phyloP scores from a whole-genome alignment of 1,284 basidiomycete genomes.

The Apiotrichum mycotoxinovorans region DNA sequence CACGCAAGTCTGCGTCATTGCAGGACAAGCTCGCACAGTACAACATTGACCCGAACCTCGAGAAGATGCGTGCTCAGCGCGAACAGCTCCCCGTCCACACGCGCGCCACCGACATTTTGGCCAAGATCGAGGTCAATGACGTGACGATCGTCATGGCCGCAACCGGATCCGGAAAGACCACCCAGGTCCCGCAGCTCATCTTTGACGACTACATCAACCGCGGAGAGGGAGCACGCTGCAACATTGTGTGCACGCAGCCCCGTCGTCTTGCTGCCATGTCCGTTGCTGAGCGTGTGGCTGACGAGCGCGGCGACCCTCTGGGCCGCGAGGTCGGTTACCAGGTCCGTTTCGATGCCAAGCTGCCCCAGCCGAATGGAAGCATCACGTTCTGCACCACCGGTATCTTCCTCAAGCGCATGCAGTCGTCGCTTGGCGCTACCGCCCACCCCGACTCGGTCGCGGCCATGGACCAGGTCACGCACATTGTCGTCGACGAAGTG shows the following conservation, averaged over 20 bases:
- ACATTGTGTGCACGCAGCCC: slow-evolving; percentile 91
- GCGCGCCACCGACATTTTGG: slow-evolving; percentile 62
- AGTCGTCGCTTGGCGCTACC: slow-evolving; percentile 63
- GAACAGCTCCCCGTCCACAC: slow-evolving; percentile 69
- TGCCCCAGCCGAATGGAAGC: slow-evolving; percentile 72
- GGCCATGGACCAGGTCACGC: slow-evolving; percentile 76
- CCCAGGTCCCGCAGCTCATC: slow-evolving; percentile 89
- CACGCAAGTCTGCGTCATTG: slow-evolving; percentile 62
- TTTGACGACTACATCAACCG: slow-evolving; percentile 78
- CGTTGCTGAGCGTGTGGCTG: slow-evolving; percentile 87
- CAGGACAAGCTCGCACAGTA: slow-evolving; percentile 60
- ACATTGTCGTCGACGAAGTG: slow-evolving; percentile 92
- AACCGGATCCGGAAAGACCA: slow-evolving; percentile 94
- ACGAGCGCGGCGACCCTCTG: slow-evolving; percentile 74
- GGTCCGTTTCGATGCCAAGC: slow-evolving; percentile 82
- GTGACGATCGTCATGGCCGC: slow-evolving; percentile 92
- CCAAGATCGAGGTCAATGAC: slow-evolving; percentile 71
- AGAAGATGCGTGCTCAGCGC: slow-evolving; percentile 66
- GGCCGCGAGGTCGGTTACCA: slow-evolving; percentile 82
- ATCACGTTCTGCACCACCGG: slow-evolving; percentile 95
- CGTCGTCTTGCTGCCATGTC: slow-evolving; percentile 88
- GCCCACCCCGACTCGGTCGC: slow-evolving; percentile 37
- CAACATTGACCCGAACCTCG: slow-evolving; percentile 60
- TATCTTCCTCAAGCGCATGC: slow-evolving; percentile 82
- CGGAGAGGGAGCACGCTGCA: slow-evolving; percentile 78